These are phyloP conservation scores for Zasmidium citrigriseum DNA, from an alignment of 2,329 filamentous ascomycete genomes.

Conservation along the genomic window DNA sequence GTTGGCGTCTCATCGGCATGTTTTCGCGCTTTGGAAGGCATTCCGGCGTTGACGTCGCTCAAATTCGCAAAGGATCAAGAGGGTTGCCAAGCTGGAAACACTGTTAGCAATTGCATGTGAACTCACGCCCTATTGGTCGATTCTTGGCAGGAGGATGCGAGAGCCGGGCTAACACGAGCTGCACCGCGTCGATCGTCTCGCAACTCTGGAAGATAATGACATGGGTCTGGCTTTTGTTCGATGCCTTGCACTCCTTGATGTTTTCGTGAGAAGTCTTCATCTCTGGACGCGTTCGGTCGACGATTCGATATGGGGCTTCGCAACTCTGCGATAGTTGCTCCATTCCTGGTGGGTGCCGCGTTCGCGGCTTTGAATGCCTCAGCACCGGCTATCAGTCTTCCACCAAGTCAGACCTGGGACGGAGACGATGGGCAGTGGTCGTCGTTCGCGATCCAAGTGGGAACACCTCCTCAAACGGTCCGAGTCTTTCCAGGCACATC, in stretches of 20 bases:
- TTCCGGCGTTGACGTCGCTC: neutral
- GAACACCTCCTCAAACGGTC: conserved; percentile 38
- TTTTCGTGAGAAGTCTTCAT: neutral
- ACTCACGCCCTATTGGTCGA: neutral
- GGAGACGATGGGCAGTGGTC: conserved; percentile 46
- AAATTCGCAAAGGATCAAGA: neutral
- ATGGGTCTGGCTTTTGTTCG: neutral
- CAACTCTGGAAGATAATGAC: too few species aligned
- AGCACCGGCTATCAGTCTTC: neutral
- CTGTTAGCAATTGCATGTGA: neutral
- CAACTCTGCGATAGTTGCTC: neutral
- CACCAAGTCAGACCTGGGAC: conserved; percentile 27
- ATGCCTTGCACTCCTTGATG: neutral
- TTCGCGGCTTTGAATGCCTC: neutral
- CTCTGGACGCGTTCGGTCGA: neutral
- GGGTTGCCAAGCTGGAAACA: neutral
- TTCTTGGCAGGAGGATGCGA: neutral
- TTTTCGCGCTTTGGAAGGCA: neutral
- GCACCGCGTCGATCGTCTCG: neutral
- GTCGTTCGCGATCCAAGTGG: conserved; percentile 43
- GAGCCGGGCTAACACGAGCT: neutral
- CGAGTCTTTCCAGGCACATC: conserved; percentile 30
- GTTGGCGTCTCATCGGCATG: neutral
- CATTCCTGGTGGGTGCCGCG: neutral
- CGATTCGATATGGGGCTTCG: neutral